phyloP scores from a whole-genome alignment of 2,329 filamentous ascomycete species.

The Domatiomyces globalis region DNA sequence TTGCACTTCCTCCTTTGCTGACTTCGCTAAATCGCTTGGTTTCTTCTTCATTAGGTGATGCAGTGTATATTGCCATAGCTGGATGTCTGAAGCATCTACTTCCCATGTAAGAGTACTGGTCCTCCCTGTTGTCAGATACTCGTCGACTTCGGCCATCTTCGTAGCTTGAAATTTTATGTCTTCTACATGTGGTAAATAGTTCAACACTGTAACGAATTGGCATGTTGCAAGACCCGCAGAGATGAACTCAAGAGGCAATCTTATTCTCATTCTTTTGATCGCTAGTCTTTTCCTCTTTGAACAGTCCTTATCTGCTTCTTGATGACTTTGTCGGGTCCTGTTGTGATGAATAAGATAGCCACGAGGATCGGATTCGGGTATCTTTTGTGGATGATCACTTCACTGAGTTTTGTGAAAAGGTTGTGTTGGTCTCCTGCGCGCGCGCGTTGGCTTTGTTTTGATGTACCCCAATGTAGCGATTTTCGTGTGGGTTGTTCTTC shows the following conservation, averaged over 20 bases:
- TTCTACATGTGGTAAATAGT: neutral
- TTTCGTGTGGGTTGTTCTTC: slow-evolving; percentile 17
- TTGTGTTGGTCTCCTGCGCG: neutral
- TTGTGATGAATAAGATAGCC: neutral
- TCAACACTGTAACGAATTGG: neutral
- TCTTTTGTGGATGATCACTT: neutral
- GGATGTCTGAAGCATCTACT: neutral
- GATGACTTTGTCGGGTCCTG: neutral
- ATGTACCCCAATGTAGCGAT: slow-evolving; percentile 21
- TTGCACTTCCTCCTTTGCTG: neutral
- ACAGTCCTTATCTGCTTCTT: neutral
- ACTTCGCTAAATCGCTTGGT: neutral
- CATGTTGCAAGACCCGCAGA: neutral
- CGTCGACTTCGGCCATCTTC: neutral
- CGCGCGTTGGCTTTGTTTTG: slow-evolving; percentile 2
- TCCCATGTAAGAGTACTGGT: neutral
- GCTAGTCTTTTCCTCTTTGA: neutral
- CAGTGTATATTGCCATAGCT: neutral
- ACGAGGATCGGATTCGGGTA: neutral
- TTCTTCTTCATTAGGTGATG: neutral
- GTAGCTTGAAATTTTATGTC: neutral
- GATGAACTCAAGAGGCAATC: neutral
- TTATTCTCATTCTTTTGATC: neutral
- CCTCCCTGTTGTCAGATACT: neutral
- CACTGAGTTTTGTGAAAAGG: neutral